Conservation (phyloP, 768 basidiomycete species). For the Sporobolomyces phaffii region DNA sequence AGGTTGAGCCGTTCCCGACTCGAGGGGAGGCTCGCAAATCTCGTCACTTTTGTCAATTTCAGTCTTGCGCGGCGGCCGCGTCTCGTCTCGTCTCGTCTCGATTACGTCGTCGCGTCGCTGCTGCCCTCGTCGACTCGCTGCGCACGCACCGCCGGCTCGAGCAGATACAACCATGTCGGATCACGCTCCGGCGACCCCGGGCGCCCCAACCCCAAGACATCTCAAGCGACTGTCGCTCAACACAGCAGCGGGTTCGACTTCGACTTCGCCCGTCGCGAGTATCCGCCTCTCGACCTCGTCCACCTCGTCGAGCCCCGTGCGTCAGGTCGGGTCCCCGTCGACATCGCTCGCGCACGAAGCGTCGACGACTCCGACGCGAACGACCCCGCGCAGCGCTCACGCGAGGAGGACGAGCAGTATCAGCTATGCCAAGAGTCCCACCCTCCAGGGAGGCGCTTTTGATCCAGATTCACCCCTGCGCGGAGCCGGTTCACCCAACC, state of each 20-base stretch:
- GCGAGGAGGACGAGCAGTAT: conserved; percentile 13
- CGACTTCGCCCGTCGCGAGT: background rate
- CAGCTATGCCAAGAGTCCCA: background rate
- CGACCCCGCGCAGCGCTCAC: background rate
- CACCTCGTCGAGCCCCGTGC: background rate
- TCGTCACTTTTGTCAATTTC: too few species aligned
- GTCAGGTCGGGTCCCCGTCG: background rate
- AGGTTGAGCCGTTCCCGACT: too few species aligned
- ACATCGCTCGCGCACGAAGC: background rate
- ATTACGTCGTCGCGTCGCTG: conserved; percentile 7
- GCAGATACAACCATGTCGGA: background rate
- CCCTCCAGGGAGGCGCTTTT: background rate
- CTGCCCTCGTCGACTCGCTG: too few species aligned
- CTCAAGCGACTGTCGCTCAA: conserved; percentile 34
- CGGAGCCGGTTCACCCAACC: background rate
- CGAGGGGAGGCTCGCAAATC: too few species aligned
- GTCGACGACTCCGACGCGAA: background rate
- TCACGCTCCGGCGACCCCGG: background rate
- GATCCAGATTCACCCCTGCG: too few species aligned
- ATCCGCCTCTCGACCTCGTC: too few species aligned
- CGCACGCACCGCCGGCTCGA: background rate
- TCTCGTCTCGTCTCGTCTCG: too few species aligned
- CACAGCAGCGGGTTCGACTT: background rate
- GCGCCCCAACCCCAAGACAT: conserved; percentile 15
- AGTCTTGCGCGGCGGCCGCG: too few species aligned